These are phyloP conservation scores for Oryza brachyantha DNA, from an alignment of 176 grass and related monocot species.

Conservation along the genomic window DNA sequence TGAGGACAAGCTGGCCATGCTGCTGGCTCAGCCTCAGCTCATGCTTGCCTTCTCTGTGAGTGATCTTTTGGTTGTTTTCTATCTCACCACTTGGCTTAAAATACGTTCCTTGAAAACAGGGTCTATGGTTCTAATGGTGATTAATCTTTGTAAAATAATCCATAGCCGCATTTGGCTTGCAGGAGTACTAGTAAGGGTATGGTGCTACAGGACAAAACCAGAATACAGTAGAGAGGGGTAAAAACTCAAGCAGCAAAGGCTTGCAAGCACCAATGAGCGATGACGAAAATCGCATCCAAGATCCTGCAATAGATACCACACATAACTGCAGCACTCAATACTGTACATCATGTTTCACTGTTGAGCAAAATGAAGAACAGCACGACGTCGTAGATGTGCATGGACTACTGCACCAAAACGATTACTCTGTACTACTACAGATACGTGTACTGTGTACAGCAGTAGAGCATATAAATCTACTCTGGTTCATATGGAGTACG, in stretches of 20 bases:
- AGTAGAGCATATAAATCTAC: neutral
- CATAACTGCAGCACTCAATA: neutral
- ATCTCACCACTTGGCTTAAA: neutral
- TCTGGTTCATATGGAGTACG: neutral
- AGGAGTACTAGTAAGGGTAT: neutral
- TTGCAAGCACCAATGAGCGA: neutral
- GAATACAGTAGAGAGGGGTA: neutral
- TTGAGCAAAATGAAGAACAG: neutral
- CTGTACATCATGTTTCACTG: neutral
- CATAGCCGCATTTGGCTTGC: neutral
- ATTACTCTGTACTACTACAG: neutral
- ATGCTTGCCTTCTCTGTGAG: neutral
- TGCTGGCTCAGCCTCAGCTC: neutral
- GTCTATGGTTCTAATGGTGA: neutral
- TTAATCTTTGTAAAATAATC: neutral
- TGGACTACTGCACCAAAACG: conserved; percentile 1
- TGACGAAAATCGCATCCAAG: neutral
- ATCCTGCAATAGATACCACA: neutral
- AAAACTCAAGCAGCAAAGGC: neutral
- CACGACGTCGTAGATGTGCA: neutral
- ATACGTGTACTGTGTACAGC: neutral
- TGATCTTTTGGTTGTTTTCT: neutral
- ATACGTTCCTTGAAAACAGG: neutral
- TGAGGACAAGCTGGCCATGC: conserved; percentile 50
- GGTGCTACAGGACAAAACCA: neutral